Evolutionary conservation across 306 rosid genomes (phyloP), one percentile per base, ranked within the genome.

Genomic region (Inga oerstediana): DNA sequence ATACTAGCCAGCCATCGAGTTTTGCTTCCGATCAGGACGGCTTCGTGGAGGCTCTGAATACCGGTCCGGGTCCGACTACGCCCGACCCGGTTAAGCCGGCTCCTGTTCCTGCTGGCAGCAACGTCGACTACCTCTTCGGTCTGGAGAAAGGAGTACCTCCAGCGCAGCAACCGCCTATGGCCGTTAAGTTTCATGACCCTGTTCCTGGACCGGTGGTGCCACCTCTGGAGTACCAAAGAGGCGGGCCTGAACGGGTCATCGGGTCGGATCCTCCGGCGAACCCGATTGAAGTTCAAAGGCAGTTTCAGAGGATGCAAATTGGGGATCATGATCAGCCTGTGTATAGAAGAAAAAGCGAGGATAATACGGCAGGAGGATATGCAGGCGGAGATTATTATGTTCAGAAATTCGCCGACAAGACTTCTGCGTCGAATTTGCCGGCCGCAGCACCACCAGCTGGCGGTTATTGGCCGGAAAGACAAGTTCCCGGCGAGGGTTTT

Each of bases 381-480:
- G 17, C 89, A 10, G 46, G 84, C 20, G 94, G 94, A 8, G 97
- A 95, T 48, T 93, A 87, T 79, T 92, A 88, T 70, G 71, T 81
- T 17, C 96, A 90, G 32, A 92, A 89, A 20, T 3, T 46, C 5
- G 87, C 93, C 13, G 98, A 93, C 61, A 93, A 91, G 17, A 71
- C 72, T 4, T 87, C 87, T 4, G 19, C 89, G 87, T 30, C 89
- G 54, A 80, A 79, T 77, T 87, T 90, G 0, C 88, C 79, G 19
- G 67, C 69, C 2, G 46, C 46, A 37, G 71, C 54, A 17, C 70
- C 86, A 3, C 83, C 41, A 2, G 86, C 87, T 11, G 48, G 80
- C 0, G 90, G 93, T 0, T 93, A 88, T 75, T 93, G 95, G 97
- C 89, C 78, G 41, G 98, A 93, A 52, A 93, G 85, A 51, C 90